phyloP scores from a whole-genome alignment of 2,329 filamentous ascomycete genomes.

The Nannizziopsis arthrosporioides region DNA sequence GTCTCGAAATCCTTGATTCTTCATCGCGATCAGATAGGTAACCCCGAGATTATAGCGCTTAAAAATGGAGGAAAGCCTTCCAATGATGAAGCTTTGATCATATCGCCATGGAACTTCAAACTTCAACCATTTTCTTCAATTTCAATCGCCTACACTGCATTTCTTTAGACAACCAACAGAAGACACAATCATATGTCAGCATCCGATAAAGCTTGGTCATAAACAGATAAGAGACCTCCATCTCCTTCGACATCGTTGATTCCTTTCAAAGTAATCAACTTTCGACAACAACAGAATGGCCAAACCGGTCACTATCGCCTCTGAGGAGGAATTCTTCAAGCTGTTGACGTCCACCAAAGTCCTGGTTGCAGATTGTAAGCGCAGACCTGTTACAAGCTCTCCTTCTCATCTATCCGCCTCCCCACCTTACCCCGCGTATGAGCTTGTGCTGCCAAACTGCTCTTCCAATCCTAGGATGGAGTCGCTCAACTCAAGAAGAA shows the following conservation, averaged over 20 bases:
- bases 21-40: too few species aligned
- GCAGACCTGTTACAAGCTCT: background rate
- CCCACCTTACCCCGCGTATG: constrained; percentile 16
- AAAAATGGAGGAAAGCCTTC: too few species aligned
- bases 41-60: too few species aligned
- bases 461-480: background rate
- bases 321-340: constrained; percentile 53
- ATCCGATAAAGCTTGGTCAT: too few species aligned
- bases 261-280: constrained; percentile 13
- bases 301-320: constrained; percentile 45
- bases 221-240: too few species aligned
- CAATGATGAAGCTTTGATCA: too few species aligned
- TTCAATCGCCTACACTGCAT: too few species aligned
- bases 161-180: background rate
- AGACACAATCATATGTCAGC: too few species aligned
- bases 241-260: background rate
- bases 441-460: background rate
- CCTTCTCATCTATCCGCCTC: background rate
- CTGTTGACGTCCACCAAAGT: constrained; percentile 62
- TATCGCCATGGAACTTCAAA: too few species aligned
- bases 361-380: constrained; percentile 81
- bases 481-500: background rate
- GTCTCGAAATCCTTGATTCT: too few species aligned
- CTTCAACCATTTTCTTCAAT: too few species aligned
- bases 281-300: constrained; percentile 28